Evolutionary conservation across 805 yeast species (phyloP).

Genomic region (Clavispora asparagi): DNA sequence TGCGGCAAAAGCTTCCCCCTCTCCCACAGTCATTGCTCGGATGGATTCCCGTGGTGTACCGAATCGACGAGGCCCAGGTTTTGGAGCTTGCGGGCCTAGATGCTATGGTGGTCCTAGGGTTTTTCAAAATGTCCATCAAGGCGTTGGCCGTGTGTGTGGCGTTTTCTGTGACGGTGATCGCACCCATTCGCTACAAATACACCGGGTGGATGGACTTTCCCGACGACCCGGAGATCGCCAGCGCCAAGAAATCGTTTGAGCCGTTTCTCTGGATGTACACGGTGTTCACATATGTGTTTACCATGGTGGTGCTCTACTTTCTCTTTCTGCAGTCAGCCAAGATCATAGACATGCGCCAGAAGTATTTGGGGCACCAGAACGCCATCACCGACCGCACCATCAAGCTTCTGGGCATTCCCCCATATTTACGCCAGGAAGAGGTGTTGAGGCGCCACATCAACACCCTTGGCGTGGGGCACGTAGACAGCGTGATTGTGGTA

Average conservation of each 20-base stretch:
- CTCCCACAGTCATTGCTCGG: constrained; percentile 64
- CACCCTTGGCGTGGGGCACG: constrained; percentile 72
- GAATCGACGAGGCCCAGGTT: constrained; percentile 67
- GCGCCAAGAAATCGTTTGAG: constrained; percentile 26
- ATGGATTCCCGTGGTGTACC: constrained; percentile 69
- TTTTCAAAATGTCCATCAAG: constrained; percentile 83
- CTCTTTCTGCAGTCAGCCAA: constrained; percentile 65
- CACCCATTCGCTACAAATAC: constrained; percentile 78
- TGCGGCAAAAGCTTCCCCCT: constrained; percentile 51
- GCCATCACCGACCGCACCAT: constrained; percentile 90
- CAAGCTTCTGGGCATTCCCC: constrained; percentile 83
- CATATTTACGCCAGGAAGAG: constrained; percentile 66
- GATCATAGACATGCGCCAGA: constrained; percentile 75
- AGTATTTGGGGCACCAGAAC: constrained; percentile 77
- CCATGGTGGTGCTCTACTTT: constrained; percentile 55
- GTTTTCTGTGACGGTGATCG: constrained; percentile 68
- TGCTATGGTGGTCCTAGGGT: constrained; percentile 86
- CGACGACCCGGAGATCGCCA: constrained; percentile 10
- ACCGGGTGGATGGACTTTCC: constrained; percentile 68
- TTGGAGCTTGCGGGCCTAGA: constrained; percentile 90
- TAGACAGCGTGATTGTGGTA: constrained; percentile 71
- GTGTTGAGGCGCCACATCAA: constrained; percentile 72
- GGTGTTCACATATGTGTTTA: constrained; percentile 80
- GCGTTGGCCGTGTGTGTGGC: constrained; percentile 58
- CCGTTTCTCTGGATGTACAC: constrained; percentile 82